Evolutionary conservation across 352 stramenopile species (phyloP).

Genomic region (Blastocystis sp.): DNA sequence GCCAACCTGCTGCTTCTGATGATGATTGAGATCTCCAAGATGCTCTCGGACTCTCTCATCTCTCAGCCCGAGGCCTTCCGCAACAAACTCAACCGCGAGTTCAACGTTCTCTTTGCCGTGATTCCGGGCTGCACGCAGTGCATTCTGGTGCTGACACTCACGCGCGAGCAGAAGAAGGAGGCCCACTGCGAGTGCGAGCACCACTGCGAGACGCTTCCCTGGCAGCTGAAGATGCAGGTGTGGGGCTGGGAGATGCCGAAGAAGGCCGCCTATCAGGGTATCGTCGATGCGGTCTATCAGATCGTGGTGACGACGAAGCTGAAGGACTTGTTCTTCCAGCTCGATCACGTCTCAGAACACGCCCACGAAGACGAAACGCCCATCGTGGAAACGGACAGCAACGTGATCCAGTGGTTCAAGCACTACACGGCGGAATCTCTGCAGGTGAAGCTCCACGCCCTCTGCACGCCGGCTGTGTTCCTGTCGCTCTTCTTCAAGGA

Average conservation of each 20-base stretch:
- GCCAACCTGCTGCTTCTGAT: background rate
- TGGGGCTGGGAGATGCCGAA: slow-evolving; percentile 23
- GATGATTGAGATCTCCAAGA: background rate
- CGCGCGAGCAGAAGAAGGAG: background rate
- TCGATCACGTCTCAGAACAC: background rate
- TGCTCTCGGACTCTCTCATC: background rate
- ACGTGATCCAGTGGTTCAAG: slow-evolving; percentile 20
- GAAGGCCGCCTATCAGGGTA: background rate
- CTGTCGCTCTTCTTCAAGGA: slow-evolving; percentile 41
- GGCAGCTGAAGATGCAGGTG: slow-evolving; percentile 8
- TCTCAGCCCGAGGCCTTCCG: background rate
- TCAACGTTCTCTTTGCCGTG: slow-evolving; percentile 39
- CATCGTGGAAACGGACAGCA: background rate
- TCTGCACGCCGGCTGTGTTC: slow-evolving; percentile 40
- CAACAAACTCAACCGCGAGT: background rate
- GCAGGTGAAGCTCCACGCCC: slow-evolving; percentile 16
- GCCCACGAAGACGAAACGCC: background rate
- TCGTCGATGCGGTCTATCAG: background rate
- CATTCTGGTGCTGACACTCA: background rate
- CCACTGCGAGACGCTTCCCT: background rate
- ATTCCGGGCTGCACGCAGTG: background rate
- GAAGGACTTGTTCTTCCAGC: background rate
- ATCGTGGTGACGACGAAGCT: background rate
- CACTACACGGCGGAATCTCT: background rate
- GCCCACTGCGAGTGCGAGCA: background rate